These are phyloP conservation scores for Aphanomyces euteiches DNA, from an alignment of 352 stramenopile genomes.

Conservation along the genomic window DNA sequence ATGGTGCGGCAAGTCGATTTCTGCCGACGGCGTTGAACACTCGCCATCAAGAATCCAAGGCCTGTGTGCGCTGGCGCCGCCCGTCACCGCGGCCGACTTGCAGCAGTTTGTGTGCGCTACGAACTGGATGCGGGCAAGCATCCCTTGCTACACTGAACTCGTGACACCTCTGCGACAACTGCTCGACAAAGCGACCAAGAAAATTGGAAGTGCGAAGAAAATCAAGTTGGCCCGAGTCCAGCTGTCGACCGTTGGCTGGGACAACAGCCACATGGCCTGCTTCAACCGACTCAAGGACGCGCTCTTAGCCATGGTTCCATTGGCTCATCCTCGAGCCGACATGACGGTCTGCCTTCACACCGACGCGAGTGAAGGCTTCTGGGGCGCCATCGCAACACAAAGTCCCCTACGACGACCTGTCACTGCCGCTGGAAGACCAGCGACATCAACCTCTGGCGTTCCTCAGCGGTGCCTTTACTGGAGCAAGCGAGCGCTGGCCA, in stretches of 20 bases:
- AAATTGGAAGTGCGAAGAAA: too few species aligned
- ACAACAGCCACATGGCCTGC: not conserved
- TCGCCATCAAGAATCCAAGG: conserved; percentile 30
- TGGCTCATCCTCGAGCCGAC: conserved; percentile 31
- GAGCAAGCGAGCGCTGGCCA: conserved; percentile 28
- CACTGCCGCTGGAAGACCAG: conserved; percentile 25
- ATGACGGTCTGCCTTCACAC: conserved; percentile 34
- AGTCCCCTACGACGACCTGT: conserved; percentile 8
- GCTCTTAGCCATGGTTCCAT: conserved; percentile 30
- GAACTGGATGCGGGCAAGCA: conserved; percentile 12
- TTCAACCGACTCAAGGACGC: conserved; percentile 22
- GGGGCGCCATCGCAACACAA: conserved; percentile 32
- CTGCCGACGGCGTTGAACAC: conserved; percentile 28
- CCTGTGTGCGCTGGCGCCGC: not conserved
- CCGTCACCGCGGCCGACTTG: conserved; percentile 12
- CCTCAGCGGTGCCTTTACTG: conserved; percentile 31
- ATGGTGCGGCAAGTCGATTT: conserved; percentile 35
- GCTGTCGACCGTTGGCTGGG: too few species aligned
- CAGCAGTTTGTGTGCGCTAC: conserved; percentile 25
- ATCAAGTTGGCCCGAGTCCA: too few species aligned
- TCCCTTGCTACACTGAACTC: too few species aligned
- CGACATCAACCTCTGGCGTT: conserved; percentile 32
- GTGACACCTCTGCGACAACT: too few species aligned
- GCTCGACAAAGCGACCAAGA: too few species aligned
- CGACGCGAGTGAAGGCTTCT: conserved; percentile 33